phyloP scores from a whole-genome alignment of 179 eudicot genomes.

The Pouteria campechiana region DNA sequence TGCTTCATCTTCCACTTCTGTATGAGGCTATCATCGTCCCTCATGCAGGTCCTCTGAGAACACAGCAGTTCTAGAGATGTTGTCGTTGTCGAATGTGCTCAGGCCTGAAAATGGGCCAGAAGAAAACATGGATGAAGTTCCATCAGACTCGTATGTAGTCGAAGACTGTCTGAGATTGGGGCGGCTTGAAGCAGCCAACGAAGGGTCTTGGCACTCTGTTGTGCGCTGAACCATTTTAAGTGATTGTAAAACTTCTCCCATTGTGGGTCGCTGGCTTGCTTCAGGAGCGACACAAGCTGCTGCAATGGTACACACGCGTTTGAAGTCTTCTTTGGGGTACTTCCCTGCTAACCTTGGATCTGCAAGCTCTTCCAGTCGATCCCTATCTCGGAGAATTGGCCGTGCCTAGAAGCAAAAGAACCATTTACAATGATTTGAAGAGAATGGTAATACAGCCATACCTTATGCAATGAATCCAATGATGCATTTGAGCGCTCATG shows the following conservation, averaged over 20 bases:
- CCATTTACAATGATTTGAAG: neutral
- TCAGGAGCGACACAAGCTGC: conserved; percentile 98
- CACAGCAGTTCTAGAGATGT: conserved; percentile 52
- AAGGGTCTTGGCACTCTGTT: conserved; percentile 63
- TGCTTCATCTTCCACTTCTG: neutral
- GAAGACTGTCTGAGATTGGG: conserved; percentile 70
- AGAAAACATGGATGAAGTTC: conserved; percentile 87
- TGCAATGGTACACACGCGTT: conserved; percentile 87
- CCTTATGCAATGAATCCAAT: too few species aligned
- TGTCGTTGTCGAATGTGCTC: conserved; percentile 70
- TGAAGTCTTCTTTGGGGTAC: conserved; percentile 81
- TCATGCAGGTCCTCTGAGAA: conserved; percentile 97
- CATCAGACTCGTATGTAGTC: conserved; percentile 87
- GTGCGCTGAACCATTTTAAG: conserved; percentile 94
- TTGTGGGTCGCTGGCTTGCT: conserved; percentile 88
- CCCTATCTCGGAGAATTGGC: conserved; percentile 85
- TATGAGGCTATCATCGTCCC: conserved; percentile 51
- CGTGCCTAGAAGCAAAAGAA: conserved; percentile 51
- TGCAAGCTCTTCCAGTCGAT: conserved; percentile 80
- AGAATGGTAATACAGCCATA: neutral
- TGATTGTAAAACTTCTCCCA: conserved; percentile 99
- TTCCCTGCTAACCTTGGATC: conserved; percentile 76
- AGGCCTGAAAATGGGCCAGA: conserved; percentile 92
- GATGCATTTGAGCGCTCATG: too few species aligned
- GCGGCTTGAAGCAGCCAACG: conserved; percentile 22